Percentiles rank a stretch among this genome's conserved stretches.
Conservation (phyloP, 148 eudicot genomes). For the Polygonum aviculare region DNA sequence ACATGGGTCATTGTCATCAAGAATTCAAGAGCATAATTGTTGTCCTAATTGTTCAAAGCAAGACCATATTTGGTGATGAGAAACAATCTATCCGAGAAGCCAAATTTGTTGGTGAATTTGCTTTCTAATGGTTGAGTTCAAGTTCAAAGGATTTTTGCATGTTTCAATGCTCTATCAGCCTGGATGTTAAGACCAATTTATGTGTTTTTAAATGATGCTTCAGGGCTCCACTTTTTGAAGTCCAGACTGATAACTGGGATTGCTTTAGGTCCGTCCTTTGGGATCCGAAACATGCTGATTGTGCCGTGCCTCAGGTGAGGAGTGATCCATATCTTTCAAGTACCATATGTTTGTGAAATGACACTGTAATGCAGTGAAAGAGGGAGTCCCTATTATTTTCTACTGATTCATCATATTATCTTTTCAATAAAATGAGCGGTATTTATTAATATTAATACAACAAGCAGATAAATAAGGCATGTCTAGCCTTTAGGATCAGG, state of each 20-base stretch:
- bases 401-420: neutral
- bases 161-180: neutral
- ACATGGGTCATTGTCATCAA: neutral
- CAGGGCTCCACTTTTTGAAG: conserved; percentile 99
- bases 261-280: conserved; percentile 75
- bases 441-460: neutral
- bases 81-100: neutral
- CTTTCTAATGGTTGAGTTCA: neutral
- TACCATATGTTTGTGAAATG: neutral
- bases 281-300: conserved; percentile 90
- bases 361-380: neutral
- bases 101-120: neutral
- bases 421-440: neutral
- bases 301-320: conserved; percentile 87
- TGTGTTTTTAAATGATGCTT: neutral
- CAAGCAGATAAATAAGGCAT: neutral
- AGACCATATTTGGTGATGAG: neutral
- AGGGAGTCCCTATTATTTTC: neutral
- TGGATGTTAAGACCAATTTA: neutral
- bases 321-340: neutral
- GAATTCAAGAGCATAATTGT: neutral
- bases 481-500: neutral
- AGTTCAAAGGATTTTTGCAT: neutral
- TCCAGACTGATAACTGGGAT: conserved; percentile 87
- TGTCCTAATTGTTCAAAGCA: neutral